A percentile compares a stretch with the other conserved stretches of the same genome.
phyloP scores from a whole-genome alignment of 2,329 filamentous ascomycete species.

The Phaeomoniella chlamydospora region DNA sequence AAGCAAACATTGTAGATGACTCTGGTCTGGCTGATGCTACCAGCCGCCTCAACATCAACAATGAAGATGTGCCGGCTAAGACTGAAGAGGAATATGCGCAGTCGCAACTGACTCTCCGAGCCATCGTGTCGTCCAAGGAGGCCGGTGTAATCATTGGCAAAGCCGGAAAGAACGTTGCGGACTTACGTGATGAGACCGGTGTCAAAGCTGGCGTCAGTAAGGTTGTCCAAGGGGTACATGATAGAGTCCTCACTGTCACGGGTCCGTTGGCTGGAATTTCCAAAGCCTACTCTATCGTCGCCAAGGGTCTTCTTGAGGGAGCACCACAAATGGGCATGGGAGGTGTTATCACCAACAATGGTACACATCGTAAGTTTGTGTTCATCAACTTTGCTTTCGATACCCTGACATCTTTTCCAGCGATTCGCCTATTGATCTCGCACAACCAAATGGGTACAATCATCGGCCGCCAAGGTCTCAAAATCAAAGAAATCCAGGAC shows the following conservation, averaged over 20 bases:
- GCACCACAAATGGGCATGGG: slow-evolving; percentile 95
- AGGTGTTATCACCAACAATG: slow-evolving; percentile 70
- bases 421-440: slow-evolving; percentile 93
- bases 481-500: slow-evolving; percentile 99
- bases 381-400: slow-evolving; percentile 1
- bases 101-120: slow-evolving; percentile 82
- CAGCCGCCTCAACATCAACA: slow-evolving; percentile 54
- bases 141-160: slow-evolving; percentile 98
- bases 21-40: slow-evolving; percentile 46
- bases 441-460: slow-evolving; percentile 99
- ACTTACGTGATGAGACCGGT: slow-evolving; percentile 90
- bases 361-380: slow-evolving; percentile 72
- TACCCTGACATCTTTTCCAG: slow-evolving; percentile 31
- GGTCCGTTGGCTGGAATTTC: slow-evolving; percentile 79
- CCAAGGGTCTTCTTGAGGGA: slow-evolving; percentile 79
- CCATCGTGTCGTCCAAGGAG: slow-evolving; percentile 97
- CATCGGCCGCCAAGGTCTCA: slow-evolving; percentile 88
- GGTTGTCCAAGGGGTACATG: slow-evolving; percentile 92
- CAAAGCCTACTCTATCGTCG: slow-evolving; percentile 85
- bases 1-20: slow-evolving; percentile 41
- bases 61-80: slow-evolving; percentile 61
- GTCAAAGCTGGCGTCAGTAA: slow-evolving; percentile 98
- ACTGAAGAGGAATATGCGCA: slow-evolving; percentile 95
- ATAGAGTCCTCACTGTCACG: slow-evolving; percentile 90
- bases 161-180: slow-evolving; percentile 94